These are phyloP conservation scores for Amoeboradix gromovi DNA, from an alignment of 371 early-diverging fungal species.

Conservation along the genomic window DNA sequence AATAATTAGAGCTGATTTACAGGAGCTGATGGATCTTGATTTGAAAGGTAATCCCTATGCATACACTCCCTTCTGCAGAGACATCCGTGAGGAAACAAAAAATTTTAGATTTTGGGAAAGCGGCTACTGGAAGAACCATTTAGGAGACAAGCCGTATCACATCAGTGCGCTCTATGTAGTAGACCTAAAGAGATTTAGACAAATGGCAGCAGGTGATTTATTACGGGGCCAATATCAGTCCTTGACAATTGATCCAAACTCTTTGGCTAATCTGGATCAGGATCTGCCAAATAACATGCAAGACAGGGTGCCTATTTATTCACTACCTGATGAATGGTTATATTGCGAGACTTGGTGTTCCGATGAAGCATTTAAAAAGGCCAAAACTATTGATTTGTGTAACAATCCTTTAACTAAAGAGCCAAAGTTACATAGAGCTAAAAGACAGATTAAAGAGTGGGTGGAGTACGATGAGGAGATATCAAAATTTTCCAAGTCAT, in stretches of 20 bases:
- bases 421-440: constrained; percentile 70
- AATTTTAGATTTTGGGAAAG: constrained; percentile 84
- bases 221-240: constrained; percentile 70
- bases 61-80: constrained; percentile 76
- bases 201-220: constrained; percentile 68
- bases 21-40: constrained; percentile 64
- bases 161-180: constrained; percentile 80
- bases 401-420: constrained; percentile 89
- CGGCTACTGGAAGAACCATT: constrained; percentile 71
- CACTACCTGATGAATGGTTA: constrained; percentile 76
- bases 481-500: not conserved
- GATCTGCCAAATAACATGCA: constrained; percentile 88
- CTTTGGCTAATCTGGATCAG: constrained; percentile 77
- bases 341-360: constrained; percentile 89
- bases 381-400: constrained; percentile 89
- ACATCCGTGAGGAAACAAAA: constrained; percentile 55
- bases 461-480: constrained; percentile 16
- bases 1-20: constrained; percentile 70
- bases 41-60: constrained; percentile 71
- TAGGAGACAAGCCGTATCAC: constrained; percentile 67
- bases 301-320: constrained; percentile 55
- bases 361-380: constrained; percentile 39
- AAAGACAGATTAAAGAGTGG: constrained; percentile 76
- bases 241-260: constrained; percentile 52
- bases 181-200: constrained; percentile 61